phyloP scores from a whole-genome alignment of 306 rosid species.

The Fagus crenata region DNA sequence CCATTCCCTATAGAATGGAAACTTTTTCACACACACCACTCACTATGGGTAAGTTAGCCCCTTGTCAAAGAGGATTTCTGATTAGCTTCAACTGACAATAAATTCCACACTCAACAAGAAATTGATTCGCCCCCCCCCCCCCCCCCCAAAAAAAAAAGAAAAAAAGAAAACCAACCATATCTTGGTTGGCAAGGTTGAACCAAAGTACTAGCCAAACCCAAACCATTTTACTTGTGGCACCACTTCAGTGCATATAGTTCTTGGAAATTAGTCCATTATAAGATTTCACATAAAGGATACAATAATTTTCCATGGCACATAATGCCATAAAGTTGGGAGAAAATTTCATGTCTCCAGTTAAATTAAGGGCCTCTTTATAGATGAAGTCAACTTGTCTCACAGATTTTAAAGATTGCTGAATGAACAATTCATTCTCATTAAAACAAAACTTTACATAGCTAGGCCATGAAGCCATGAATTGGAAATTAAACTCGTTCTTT shows the following conservation, averaged over 20 bases:
- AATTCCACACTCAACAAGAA: neutral
- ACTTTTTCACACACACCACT: neutral
- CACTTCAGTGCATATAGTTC: neutral
- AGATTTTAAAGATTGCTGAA: neutral
- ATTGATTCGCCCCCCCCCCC: neutral
- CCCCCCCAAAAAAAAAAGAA: too few species aligned
- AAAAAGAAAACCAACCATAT: too few species aligned
- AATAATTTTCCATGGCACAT: too few species aligned
- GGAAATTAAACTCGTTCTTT: neutral
- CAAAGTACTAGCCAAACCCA: neutral
- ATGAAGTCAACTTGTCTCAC: too few species aligned
- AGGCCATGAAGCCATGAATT: neutral
- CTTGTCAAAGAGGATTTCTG: neutral
- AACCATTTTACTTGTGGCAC: neutral
- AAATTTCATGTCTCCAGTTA: neutral
- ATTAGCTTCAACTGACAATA: neutral
- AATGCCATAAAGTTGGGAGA: too few species aligned
- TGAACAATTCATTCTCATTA: neutral
- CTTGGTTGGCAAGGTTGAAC: neutral
- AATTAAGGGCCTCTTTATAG: too few species aligned
- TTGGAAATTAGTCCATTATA: neutral
- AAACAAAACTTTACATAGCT: neutral
- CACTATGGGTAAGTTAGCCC: too few species aligned
- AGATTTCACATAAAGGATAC: neutral
- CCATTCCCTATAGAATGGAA: neutral